Evolutionary conservation across 768 basidiomycete genomes (phyloP), one percentile per base, ranked within the genome.

Genomic region (Panellus pusillus): DNA sequence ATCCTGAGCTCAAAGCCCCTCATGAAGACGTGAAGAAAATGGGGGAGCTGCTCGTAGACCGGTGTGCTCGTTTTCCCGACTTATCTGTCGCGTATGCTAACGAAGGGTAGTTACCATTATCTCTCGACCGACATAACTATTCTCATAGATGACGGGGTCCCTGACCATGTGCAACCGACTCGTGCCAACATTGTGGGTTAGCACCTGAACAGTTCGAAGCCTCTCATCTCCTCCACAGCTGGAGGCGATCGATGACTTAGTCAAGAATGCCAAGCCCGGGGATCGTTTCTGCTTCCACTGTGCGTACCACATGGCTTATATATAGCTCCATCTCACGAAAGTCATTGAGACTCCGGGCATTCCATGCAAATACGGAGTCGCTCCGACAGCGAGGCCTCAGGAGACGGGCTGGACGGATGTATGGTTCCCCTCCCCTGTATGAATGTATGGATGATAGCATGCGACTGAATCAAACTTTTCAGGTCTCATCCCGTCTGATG

Each of bases 261-360:
- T 56, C 38, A 50, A 56, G 11, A 57, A 52, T 40, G 65, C 58
- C 1, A 52, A 49, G n/a, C 17, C 57, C 1, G 67, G 62, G 18
- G 68, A 69, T 42, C 55, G 20, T 19, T 58, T 65, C 13, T 55
- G 47, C 8, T 66, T 69, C 15, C 48, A 64, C 19, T 69, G 68
- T 69, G 35, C 9, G 66, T 32, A 44, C 9, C 18, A 17, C 11
- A 19, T 28, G 9, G 48, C 17, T 19, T 32, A 29, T 0, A 14
- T 9, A 6, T 13, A n/a, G 31, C 6, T 9, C 14, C 17, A 9
- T n/a, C 31, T 51, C 15, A 51, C 19, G 19, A 18, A 12, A 17
- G 13, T 15, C 5, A 15, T 19, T 14, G 32, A 61, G 61, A 55
- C 39, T 54, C 45, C 6, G 61, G 61, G 5, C 58, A 62, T 50